Percentiles rank a stretch among this genome's conserved stretches.
Conservation (phyloP, 352 stramenopile species). For the Blastocystis sp. region DNA sequence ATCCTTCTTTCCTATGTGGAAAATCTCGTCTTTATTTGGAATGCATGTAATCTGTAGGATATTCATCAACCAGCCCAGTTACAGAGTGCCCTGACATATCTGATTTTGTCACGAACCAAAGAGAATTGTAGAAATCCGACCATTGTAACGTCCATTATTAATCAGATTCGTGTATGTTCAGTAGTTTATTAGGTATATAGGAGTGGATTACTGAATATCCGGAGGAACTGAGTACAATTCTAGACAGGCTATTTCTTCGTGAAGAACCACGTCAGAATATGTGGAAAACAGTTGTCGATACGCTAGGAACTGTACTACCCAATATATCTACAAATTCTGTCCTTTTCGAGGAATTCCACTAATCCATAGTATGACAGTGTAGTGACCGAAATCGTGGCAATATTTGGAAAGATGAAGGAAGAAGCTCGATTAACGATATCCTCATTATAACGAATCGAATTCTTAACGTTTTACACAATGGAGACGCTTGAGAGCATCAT, state of each 20-base stretch:
- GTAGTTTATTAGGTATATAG: not conserved
- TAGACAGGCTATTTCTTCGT: conserved; percentile 4
- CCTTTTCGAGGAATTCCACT: not conserved
- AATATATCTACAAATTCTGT: not conserved
- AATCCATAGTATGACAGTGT: not conserved
- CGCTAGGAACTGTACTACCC: not conserved
- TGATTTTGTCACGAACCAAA: not conserved
- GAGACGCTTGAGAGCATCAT: not conserved
- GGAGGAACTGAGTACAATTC: not conserved
- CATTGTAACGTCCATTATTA: not conserved
- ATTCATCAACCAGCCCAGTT: not conserved
- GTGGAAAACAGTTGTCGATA: not conserved
- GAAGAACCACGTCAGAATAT: not conserved
- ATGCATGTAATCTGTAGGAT: not conserved
- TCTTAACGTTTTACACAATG: not conserved
- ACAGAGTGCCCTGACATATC: not conserved
- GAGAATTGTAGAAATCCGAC: not conserved
- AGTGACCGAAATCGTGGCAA: not conserved
- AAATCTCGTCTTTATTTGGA: not conserved
- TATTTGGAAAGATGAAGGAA: not conserved
- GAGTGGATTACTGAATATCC: not conserved
- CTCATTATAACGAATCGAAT: not conserved
- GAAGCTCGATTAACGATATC: not conserved
- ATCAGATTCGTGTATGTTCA: not conserved
- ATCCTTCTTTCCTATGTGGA: conserved; percentile 33